Evolutionary conservation across 73 alveolate genomes (phyloP).

Genomic region (Paramecium pentaurelia): DNA sequence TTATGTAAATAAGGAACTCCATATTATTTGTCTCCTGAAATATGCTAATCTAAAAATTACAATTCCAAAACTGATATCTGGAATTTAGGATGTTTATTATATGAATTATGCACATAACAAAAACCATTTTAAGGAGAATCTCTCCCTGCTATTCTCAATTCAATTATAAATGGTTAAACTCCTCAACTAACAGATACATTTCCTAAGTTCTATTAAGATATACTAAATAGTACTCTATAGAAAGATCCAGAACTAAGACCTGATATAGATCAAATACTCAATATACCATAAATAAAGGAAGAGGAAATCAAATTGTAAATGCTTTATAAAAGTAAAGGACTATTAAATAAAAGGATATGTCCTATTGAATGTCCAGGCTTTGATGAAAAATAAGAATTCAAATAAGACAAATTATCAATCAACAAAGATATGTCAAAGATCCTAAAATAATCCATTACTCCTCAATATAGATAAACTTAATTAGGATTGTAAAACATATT

Average conservation of each 20-base stretch:
- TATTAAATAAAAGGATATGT: background rate
- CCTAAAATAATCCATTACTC: background rate
- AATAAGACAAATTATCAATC: background rate
- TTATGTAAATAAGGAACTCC: conserved; percentile 66
- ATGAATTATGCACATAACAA: conserved; percentile 55
- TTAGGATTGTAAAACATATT: background rate
- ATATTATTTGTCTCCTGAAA: conserved; percentile 69
- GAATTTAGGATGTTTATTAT: conserved; percentile 66
- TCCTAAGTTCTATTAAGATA: conserved; percentile 2
- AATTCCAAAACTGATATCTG: conserved; percentile 68
- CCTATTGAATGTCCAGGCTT: conserved; percentile 17
- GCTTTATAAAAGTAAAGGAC: background rate
- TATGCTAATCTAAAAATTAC: conserved; percentile 58
- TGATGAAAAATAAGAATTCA: background rate
- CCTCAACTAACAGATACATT: background rate
- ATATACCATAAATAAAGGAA: background rate
- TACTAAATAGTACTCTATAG: background rate
- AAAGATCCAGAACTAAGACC: conserved; percentile 25
- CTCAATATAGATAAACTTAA: background rate
- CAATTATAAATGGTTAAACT: background rate
- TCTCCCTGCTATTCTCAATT: conserved; percentile 7
- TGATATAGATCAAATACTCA: background rate
- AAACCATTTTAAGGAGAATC: conserved; percentile 56
- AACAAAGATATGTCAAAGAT: background rate
- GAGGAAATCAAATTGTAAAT: background rate